Evolutionary conservation across 352 stramenopile genomes (phyloP).

Genomic region (Sclerospora graminicola): DNA sequence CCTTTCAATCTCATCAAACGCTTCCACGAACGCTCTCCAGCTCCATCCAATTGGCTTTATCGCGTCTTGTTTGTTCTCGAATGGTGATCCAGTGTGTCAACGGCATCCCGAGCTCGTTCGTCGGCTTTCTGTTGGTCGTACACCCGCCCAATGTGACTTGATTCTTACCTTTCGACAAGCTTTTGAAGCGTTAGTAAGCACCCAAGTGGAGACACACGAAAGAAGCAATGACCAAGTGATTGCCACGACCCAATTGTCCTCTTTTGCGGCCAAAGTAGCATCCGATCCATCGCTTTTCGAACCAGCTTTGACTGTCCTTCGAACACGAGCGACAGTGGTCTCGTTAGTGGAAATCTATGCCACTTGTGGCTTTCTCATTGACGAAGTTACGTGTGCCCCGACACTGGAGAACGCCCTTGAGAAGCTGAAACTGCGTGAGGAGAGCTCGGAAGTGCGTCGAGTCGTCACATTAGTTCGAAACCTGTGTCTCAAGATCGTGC

Average conservation of each 20-base stretch:
- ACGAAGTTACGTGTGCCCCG: too few species aligned
- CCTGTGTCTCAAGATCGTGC: too few species aligned
- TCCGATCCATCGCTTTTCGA: conserved; percentile 32
- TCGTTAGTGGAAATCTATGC: too few species aligned
- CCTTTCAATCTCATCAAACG: too few species aligned
- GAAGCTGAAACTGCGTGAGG: too few species aligned
- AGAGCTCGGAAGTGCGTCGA: too few species aligned
- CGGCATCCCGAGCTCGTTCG: conserved; percentile 49
- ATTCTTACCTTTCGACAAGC: conserved; percentile 54
- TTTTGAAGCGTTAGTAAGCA: conserved; percentile 34
- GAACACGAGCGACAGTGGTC: conserved; percentile 22
- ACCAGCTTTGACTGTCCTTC: conserved; percentile 25
- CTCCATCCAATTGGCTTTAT: conserved; percentile 47
- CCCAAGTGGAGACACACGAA: conserved; percentile 3
- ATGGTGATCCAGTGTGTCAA: conserved; percentile 36
- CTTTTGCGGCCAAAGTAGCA: conserved; percentile 33
- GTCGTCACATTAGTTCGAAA: too few species aligned
- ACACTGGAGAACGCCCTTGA: too few species aligned
- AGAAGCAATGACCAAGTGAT: conserved; percentile 17
- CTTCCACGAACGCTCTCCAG: conserved; percentile 14
- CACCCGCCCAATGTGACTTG: conserved; percentile 38
- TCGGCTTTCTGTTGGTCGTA: conserved; percentile 46
- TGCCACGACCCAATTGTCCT: conserved; percentile 30
- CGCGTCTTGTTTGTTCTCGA: conserved; percentile 56
- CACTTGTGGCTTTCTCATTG: too few species aligned